phyloP scores from a whole-genome alignment of 2,329 filamentous ascomycete species.

The Beauveria rudraprayagi region DNA sequence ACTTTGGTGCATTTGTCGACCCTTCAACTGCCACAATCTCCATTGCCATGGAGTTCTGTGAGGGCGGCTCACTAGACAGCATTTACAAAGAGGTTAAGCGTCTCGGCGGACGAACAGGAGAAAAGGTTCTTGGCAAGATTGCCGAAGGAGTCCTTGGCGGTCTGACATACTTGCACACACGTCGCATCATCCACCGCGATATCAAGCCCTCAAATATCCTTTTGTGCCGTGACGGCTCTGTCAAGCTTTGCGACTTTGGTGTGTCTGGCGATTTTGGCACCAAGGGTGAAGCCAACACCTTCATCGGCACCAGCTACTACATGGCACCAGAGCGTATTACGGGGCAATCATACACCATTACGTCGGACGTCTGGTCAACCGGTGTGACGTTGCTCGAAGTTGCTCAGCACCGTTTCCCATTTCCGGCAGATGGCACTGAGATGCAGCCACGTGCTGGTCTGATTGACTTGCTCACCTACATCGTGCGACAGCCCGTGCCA shows the following conservation, averaged over 20 bases:
- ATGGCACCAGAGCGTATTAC: slow-evolving; percentile 99
- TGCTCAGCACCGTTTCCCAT: slow-evolving; percentile 97
- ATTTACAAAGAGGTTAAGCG: slow-evolving; percentile 98
- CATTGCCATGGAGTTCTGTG: slow-evolving; percentile 98
- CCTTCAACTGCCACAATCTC: slow-evolving; percentile 94
- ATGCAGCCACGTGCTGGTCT: slow-evolving; percentile 88
- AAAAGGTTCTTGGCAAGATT: slow-evolving; percentile 95
- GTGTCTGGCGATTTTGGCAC: slow-evolving; percentile 97
- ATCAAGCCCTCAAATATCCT: slow-evolving; percentile 98
- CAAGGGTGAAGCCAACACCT: slow-evolving; percentile 96
- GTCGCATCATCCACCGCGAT: slow-evolving; percentile 96
- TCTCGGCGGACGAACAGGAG: slow-evolving; percentile 85
- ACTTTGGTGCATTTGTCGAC: slow-evolving; percentile 96
- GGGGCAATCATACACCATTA: slow-evolving; percentile 96
- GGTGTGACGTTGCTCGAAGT: slow-evolving; percentile 97
- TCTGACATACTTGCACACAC: slow-evolving; percentile 86
- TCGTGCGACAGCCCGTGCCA: slow-evolving; percentile 90
- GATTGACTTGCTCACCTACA: slow-evolving; percentile 94
- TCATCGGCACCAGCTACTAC: slow-evolving; percentile 98
- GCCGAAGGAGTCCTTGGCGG: slow-evolving; percentile 91
- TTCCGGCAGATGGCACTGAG: slow-evolving; percentile 92
- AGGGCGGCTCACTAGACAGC: slow-evolving; percentile 90
- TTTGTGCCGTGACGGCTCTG: slow-evolving; percentile 81
- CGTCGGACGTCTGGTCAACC: slow-evolving; percentile 95
- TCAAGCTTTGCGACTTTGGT: slow-evolving; percentile 97